phyloP scores from a whole-genome alignment of 2,329 filamentous ascomycete genomes.

The Penicillium olsonii region DNA sequence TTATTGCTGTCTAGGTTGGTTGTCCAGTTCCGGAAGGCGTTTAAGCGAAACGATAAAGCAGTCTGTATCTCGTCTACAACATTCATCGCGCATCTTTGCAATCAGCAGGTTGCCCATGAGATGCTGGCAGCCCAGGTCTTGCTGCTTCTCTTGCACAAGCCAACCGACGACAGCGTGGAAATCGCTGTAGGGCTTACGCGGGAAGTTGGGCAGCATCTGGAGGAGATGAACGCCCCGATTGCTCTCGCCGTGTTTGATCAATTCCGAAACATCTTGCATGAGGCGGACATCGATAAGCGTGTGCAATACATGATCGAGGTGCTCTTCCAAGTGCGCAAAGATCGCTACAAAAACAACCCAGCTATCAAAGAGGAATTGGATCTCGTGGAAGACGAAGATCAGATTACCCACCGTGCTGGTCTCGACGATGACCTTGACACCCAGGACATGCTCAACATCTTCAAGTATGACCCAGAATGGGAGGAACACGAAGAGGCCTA shows the following conservation, averaged over 20 bases:
- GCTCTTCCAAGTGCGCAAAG: slow-evolving; percentile 92
- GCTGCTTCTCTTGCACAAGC: slow-evolving; percentile 87
- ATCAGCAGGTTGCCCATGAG: slow-evolving; percentile 94
- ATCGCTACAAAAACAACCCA: slow-evolving; percentile 93
- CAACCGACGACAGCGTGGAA: slow-evolving; percentile 95
- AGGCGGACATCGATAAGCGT: slow-evolving; percentile 94
- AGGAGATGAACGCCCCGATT: slow-evolving; percentile 91
- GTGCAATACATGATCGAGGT: slow-evolving; percentile 99
- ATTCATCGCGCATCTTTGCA: slow-evolving; percentile 92
- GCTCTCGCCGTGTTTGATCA: slow-evolving; percentile 91
- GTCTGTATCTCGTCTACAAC: slow-evolving; percentile 91
- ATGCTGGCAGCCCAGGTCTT: slow-evolving; percentile 91
- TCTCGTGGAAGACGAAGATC: slow-evolving; percentile 94
- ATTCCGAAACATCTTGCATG: slow-evolving; percentile 91
- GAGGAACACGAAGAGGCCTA: slow-evolving; percentile 91
- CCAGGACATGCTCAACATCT: slow-evolving; percentile 88
- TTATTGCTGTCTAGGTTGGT: slow-evolving; percentile 81
- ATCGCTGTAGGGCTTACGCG: slow-evolving; percentile 92
- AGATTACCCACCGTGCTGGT: slow-evolving; percentile 85
- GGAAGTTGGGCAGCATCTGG: slow-evolving; percentile 89
- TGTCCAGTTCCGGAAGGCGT: slow-evolving; percentile 91
- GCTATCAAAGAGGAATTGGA: slow-evolving; percentile 90
- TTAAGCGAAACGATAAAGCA: slow-evolving; percentile 94
- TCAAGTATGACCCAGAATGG: slow-evolving; percentile 89
- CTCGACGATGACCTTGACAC: slow-evolving; percentile 82